Conservation (phyloP, 208 protist species). For the Wallacemonas sp. region DNA sequence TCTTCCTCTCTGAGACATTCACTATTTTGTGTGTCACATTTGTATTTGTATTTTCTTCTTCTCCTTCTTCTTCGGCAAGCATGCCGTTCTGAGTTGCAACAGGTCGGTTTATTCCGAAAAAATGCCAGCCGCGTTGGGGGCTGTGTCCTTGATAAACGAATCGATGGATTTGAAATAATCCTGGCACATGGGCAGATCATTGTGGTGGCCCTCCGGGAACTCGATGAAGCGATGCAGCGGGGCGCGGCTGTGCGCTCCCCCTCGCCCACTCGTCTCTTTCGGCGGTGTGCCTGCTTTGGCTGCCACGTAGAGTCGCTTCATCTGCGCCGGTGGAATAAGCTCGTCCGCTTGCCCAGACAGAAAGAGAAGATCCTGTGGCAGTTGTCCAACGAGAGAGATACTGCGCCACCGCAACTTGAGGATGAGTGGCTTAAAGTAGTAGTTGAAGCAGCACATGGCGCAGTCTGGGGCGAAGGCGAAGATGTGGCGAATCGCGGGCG, state of each 20-base stretch:
- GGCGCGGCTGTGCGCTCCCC: neutral
- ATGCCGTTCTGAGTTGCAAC: too few species aligned
- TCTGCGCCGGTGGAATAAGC: slow-evolving; percentile 84
- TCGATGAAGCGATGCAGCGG: slow-evolving; percentile 53
- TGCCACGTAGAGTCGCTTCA: slow-evolving; percentile 62
- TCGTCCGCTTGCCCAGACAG: slow-evolving; percentile 80
- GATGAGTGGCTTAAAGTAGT: slow-evolving; percentile 78
- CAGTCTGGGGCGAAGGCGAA: neutral
- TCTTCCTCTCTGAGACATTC: too few species aligned
- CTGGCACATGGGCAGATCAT: slow-evolving; percentile 45
- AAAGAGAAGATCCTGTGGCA: slow-evolving; percentile 79
- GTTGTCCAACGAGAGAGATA: slow-evolving; percentile 30
- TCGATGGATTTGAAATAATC: slow-evolving; percentile 68
- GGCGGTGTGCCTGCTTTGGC: slow-evolving; percentile 25
- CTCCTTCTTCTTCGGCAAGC: too few species aligned
- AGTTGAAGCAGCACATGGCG: slow-evolving; percentile 49
- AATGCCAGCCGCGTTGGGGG: neutral
- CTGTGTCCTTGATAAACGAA: slow-evolving; percentile 52
- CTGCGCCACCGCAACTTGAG: slow-evolving; percentile 74
- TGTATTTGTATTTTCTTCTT: too few species aligned
- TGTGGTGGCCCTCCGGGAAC: slow-evolving; percentile 78
- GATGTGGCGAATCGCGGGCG: slow-evolving; percentile 20
- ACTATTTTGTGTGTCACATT: too few species aligned
- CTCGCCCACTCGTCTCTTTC: neutral
- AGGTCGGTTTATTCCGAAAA: too few species aligned